Base-by-base conservation (phyloP, 2,329 filamentous ascomycete species). In the Purpureocillium lavendulum region DNA sequence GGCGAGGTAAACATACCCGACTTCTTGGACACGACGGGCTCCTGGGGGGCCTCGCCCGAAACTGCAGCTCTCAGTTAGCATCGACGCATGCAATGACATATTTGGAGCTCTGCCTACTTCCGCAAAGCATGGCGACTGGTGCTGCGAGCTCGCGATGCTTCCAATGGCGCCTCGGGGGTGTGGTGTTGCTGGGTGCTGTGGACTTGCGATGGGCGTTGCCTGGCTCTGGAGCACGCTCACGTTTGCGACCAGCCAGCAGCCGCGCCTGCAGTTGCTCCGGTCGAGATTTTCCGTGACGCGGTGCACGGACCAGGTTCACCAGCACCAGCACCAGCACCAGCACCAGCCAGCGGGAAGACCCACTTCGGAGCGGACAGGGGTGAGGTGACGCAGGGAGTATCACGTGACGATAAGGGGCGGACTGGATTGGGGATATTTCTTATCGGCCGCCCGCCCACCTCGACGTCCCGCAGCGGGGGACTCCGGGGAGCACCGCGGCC, bases 1-100 rank as follows among this genome's bases (percentile, higher is more conserved):
- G 29, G 15, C 17, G 16, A 24, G 26, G 32, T 35, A 26, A 36
- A 69, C 80, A 54, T 70, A 88, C 87, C 89, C 58, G 87, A 94
- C 70, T 96, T 94, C 64, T 85, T 84, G 58, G 92, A 98, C 57
- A 88, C 86, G 51, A 97, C 90, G 40, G 92, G 89, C 66, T 88
- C 83, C 69, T 95, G 85, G 49, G 92, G 90, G 68, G 87, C 82
- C 76, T 96, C 90, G 67, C 92, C 92, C 46, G 92, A 98, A 65
- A 98, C 90, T 94, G 56, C 44, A 33, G 13, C 11, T 35, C 21
- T 29, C 18, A 10, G 45, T 51, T 45, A 45, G 52, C 48, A 35
- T 6, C 15, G 11, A 13, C 5, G 17, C 8, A 9, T 7, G 5
- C 3, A 28, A 12, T 12, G 5, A 28, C 6, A 28, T 12, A 7